Evolutionary conservation across 202 grass and related monocot genomes (phyloP).

Genomic region (Dendrocalamus latiflorus): DNA sequence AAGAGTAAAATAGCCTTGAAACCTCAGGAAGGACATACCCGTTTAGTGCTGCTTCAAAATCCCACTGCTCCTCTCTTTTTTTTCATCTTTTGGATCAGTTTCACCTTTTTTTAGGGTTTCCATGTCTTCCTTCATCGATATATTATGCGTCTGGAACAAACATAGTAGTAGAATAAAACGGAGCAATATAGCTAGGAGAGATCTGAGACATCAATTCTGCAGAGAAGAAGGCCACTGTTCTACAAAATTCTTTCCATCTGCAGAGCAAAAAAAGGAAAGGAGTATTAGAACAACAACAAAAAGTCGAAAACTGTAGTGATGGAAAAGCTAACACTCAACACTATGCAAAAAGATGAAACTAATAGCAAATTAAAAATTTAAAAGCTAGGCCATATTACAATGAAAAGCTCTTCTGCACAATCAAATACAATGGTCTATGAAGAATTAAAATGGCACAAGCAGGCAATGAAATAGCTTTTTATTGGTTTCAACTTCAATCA

Average conservation of each 20-base stretch:
- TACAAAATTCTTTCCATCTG: constrained; percentile 70
- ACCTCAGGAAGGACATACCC: constrained; percentile 58
- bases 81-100: background rate
- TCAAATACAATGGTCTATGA: background rate
- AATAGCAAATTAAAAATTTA: background rate
- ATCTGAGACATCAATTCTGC: constrained; percentile 43
- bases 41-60: constrained; percentile 45
- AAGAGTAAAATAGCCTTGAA: constrained; percentile 33
- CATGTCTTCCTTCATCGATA: constrained; percentile 62
- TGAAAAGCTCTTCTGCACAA: background rate
- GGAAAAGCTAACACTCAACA: background rate
- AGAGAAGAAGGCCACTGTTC: constrained; percentile 70
- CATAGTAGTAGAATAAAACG: constrained; percentile 34
- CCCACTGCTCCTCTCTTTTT: constrained; percentile 29
- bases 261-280: constrained; percentile 17
- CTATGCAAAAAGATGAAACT: background rate
- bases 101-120: constrained; percentile 34
- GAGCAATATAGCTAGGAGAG: constrained; percentile 18
- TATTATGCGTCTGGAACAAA: background rate
- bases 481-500: background rate
- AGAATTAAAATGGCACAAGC: background rate
- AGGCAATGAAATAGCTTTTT: background rate
- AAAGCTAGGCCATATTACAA: background rate
- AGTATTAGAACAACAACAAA: constrained; percentile 2
- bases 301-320: background rate